Percentiles rank a stretch among this genome's conserved stretches.
These are phyloP conservation scores for Arthromyces matolae DNA, from an alignment of 768 basidiomycete genomes.

Conservation along the genomic window DNA sequence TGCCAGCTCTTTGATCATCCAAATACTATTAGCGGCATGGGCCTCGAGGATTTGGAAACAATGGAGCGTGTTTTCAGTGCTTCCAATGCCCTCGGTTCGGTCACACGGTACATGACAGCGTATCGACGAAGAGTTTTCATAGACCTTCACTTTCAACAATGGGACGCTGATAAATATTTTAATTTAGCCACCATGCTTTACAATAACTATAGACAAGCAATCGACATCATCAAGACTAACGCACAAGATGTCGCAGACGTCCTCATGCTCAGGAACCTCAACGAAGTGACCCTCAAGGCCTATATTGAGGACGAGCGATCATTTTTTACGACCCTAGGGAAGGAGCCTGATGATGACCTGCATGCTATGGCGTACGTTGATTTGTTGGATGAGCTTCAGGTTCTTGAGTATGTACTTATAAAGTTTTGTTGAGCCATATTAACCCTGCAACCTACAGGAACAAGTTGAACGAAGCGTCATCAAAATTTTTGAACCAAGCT, in stretches of 20 bases:
- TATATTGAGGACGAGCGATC: constrained; percentile 22
- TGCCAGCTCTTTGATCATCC: constrained; percentile 33
- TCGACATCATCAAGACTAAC: constrained; percentile 26
- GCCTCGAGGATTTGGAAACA: no score
- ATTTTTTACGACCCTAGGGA: constrained; percentile 24
- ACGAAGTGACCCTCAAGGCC: constrained; percentile 16
- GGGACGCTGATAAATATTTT: constrained; percentile 8
- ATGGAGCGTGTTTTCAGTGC: constrained; percentile 27
- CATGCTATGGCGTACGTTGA: constrained; percentile 29
- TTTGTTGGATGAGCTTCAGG: constrained; percentile 18
- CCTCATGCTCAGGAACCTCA: constrained; percentile 5
- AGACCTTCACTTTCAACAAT: constrained; percentile 26
- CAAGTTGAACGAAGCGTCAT: no score
- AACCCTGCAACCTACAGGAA: no score
- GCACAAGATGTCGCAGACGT: constrained; percentile 28
- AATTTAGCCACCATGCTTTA: constrained; percentile 17
- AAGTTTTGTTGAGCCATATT: no score
- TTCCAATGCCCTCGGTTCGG: constrained; percentile 24
- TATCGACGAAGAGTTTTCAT: constrained; percentile 28
- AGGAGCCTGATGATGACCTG: constrained; percentile 23
- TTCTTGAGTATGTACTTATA: constrained; percentile 11
- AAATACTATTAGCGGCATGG: constrained; percentile 19
- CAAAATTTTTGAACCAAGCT: no score
- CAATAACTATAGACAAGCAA: constrained; percentile 28
- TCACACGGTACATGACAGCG: constrained; percentile 6